phyloP scores from a whole-genome alignment of 1,284 basidiomycete genomes.

The Microbotryum silenes-acaulis region DNA sequence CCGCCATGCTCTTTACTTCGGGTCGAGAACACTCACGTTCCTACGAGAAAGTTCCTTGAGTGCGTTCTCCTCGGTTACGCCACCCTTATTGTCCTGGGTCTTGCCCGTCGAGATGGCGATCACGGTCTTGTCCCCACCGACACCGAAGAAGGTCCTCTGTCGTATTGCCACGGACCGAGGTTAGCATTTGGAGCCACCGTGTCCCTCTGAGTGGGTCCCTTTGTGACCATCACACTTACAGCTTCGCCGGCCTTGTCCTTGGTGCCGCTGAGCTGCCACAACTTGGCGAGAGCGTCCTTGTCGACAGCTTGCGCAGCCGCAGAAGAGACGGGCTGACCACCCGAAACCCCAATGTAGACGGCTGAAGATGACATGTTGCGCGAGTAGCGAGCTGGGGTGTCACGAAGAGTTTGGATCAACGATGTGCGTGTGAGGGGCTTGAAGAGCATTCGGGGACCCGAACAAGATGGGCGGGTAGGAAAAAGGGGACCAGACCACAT shows the following conservation, averaged over 20 bases:
- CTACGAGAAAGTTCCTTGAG: constrained; percentile 53
- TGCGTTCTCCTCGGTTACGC: constrained; percentile 39
- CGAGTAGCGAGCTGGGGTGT: background rate
- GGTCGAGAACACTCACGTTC: constrained; percentile 40
- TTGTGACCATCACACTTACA: constrained; percentile 32
- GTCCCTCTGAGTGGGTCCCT: constrained; percentile 1
- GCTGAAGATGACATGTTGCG: constrained; percentile 16
- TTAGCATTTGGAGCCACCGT: constrained; percentile 2
- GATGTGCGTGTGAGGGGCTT: too few species aligned
- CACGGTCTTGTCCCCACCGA: constrained; percentile 26
- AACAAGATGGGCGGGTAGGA: too few species aligned
- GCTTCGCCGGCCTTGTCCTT: constrained; percentile 61
- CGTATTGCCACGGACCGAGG: constrained; percentile 2
- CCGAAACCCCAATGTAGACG: constrained; percentile 21
- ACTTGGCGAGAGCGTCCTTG: constrained; percentile 40
- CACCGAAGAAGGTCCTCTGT: constrained; percentile 14
- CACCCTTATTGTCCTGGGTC: constrained; percentile 7
- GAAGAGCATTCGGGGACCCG: too few species aligned
- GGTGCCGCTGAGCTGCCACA: constrained; percentile 46
- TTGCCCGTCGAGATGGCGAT: constrained; percentile 26
- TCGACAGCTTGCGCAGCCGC: constrained; percentile 37
- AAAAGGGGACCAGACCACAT: too few species aligned
- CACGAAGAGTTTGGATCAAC: too few species aligned
- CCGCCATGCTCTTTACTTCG: too few species aligned
- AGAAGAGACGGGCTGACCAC: background rate